A percentile compares a stretch with the other conserved stretches of the same genome.
These are phyloP conservation scores for Coniochaeta prunicola DNA, from an alignment of 2,329 filamentous ascomycete genomes.

Conservation along the genomic window DNA sequence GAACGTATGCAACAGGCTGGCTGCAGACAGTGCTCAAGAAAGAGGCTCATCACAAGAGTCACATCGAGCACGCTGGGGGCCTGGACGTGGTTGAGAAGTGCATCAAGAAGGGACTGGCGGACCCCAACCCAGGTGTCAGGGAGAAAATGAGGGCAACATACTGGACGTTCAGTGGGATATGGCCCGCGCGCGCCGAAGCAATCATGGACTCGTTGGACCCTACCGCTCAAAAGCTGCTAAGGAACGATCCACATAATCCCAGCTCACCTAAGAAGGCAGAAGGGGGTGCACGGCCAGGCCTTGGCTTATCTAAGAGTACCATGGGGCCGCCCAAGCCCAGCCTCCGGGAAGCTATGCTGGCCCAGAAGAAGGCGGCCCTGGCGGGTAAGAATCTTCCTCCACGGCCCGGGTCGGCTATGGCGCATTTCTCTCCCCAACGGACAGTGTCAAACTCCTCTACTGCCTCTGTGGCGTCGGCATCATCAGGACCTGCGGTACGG, in stretches of 20 bases:
- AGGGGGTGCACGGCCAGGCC: conserved; percentile 41
- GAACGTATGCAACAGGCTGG: conserved; percentile 75
- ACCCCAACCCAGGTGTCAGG: conserved; percentile 84
- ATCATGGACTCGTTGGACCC: conserved; percentile 74
- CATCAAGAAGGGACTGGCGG: conserved; percentile 79
- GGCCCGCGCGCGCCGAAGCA: conserved; percentile 69
- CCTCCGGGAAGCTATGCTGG: conserved; percentile 75
- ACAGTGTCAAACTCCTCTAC: conserved; percentile 30
- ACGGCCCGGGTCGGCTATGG: conserved; percentile 58
- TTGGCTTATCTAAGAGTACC: conserved; percentile 57
- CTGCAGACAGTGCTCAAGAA: conserved; percentile 74
- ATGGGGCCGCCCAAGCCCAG: conserved; percentile 54
- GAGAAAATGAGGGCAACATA: conserved; percentile 80
- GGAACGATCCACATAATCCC: conserved; percentile 78
- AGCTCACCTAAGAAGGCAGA: conserved; percentile 54
- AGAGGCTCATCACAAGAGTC: conserved; percentile 68
- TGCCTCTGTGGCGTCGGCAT: conserved; percentile 20
- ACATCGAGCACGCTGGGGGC: conserved; percentile 78
- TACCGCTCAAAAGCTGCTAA: conserved; percentile 71
- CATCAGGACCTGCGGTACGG: conserved; percentile 28
- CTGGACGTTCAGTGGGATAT: conserved; percentile 74
- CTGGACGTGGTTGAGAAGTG: conserved; percentile 80
- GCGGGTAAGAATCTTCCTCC: conserved; percentile 44
- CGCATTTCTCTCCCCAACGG: conserved; percentile 48
- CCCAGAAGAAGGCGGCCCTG: conserved; percentile 62